Conservation (phyloP, 2,329 filamentous ascomycete species). For the Pestalotiopsis fici region DNA sequence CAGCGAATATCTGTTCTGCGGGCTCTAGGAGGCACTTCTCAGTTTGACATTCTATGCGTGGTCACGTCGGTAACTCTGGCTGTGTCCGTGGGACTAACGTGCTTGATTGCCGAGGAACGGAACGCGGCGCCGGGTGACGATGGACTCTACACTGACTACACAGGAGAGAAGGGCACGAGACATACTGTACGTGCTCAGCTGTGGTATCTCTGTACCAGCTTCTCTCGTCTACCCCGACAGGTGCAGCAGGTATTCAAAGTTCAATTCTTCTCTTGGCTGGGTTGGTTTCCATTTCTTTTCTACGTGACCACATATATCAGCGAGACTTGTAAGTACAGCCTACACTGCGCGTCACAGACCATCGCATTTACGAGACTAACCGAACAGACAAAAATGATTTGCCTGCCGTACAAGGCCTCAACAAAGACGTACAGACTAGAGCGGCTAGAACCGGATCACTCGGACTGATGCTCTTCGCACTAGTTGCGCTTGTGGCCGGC, state of each 20-base stretch:
- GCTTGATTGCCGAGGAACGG: neutral
- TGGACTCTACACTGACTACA: neutral
- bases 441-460: neutral
- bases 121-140: too few species aligned
- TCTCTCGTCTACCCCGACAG: neutral
- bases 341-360: too few species aligned
- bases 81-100: neutral
- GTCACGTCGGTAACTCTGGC: neutral
- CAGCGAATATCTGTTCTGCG: neutral
- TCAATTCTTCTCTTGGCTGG: neutral
- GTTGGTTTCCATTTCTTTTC: neutral
- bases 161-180: neutral
- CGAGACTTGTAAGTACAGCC: neutral
- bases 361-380: neutral
- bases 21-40: neutral
- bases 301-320: neutral
- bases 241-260: neutral
- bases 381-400: too few species aligned
- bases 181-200: too few species aligned
- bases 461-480: neutral
- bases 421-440: accelerated
- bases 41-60: neutral
- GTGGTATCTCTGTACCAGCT: neutral
- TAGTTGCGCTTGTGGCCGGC: neutral
- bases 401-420: too few species aligned